Conservation (phyloP, 2,329 filamentous ascomycete genomes). For the Emydomyces testavorans region DNA sequence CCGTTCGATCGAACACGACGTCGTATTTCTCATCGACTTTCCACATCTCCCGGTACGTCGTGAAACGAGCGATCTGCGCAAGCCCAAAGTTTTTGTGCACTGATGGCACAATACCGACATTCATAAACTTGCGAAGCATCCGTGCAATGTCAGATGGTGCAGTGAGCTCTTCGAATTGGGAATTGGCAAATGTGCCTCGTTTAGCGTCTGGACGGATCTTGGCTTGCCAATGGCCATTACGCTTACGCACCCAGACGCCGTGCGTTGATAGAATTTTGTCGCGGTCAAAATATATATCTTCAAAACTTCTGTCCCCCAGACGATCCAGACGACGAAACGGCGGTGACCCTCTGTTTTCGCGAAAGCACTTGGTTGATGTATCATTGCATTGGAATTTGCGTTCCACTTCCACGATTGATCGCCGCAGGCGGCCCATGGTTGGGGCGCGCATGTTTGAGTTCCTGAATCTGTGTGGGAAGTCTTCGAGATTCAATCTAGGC, state of each 20-base stretch:
- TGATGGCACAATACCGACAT: constrained; percentile 5
- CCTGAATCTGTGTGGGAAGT: background rate
- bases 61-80: constrained; percentile 18
- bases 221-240: constrained; percentile 21
- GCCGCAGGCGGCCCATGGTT: constrained; percentile 11
- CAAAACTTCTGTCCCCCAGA: constrained; percentile 16
- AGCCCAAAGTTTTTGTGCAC: constrained; percentile 18
- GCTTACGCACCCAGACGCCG: constrained; percentile 22
- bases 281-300: constrained; percentile 24
- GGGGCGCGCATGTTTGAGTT: constrained; percentile 9
- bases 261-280: constrained; percentile 16
- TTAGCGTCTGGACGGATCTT: constrained; percentile 17
- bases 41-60: constrained; percentile 22
- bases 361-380: constrained; percentile 11
- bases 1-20: constrained; percentile 23
- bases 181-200: constrained; percentile 17
- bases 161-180: constrained; percentile 22
- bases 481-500: background rate
- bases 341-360: constrained; percentile 16
- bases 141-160: constrained; percentile 15
- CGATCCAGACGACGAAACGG: constrained; percentile 16
- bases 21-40: constrained; percentile 22
- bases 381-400: constrained; percentile 20
- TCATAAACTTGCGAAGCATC: constrained; percentile 11
- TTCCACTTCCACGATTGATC: constrained; percentile 20